Percentiles rank a stretch among this genome's conserved stretches.
Evolutionary conservation across 805 yeast genomes (phyloP).

Genomic region (Kodamaea hsintzibuensis): DNA sequence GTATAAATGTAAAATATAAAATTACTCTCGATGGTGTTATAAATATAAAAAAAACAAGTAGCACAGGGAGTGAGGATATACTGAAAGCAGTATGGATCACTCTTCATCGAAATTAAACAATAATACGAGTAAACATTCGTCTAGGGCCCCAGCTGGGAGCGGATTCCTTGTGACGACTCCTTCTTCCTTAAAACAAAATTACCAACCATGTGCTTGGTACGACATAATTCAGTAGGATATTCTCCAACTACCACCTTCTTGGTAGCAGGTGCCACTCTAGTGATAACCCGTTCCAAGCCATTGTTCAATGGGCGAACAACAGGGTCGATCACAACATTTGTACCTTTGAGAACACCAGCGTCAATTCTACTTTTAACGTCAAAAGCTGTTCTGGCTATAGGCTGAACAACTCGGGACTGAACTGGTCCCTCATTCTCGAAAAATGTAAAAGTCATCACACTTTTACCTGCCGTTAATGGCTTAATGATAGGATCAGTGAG

Average conservation of each 20-base stretch:
- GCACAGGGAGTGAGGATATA: neutral
- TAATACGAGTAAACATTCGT: neutral
- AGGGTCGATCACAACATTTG: constrained; percentile 58
- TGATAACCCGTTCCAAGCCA: constrained; percentile 46
- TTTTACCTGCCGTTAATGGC: constrained; percentile 48
- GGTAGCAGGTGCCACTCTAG: constrained; percentile 48
- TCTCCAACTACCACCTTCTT: constrained; percentile 42
- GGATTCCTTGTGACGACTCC: neutral
- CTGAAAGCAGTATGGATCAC: neutral
- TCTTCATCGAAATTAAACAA: neutral
- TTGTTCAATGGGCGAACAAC: constrained; percentile 61
- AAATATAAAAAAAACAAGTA: neutral
- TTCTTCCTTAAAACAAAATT: constrained; percentile 41
- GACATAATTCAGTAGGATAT: constrained; percentile 57
- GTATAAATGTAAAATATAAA: neutral
- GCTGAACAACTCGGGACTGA: constrained; percentile 31
- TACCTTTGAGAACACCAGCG: constrained; percentile 45
- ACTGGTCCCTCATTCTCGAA: neutral
- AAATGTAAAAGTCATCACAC: constrained; percentile 14
- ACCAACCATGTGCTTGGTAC: constrained; percentile 45
- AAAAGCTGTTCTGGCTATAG: constrained; percentile 49
- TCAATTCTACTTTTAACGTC: constrained; percentile 52
- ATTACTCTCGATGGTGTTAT: neutral
- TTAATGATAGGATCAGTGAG: constrained; percentile 47
- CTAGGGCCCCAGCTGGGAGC: neutral